phyloP scores from a whole-genome alignment of 1,284 basidiomycete genomes.

The Leccinum pallidistipes region DNA sequence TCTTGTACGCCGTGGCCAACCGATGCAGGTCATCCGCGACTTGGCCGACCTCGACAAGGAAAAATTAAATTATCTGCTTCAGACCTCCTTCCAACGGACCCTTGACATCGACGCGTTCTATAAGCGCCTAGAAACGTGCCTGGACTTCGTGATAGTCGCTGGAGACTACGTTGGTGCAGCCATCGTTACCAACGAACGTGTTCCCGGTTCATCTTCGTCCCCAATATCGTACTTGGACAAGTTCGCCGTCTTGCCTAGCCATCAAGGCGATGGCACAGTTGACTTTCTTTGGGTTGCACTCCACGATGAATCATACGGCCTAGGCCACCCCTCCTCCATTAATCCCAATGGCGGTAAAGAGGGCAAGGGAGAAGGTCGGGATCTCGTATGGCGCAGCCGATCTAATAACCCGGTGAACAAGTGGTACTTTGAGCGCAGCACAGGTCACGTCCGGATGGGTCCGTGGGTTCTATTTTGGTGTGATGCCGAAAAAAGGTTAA shows the following conservation, averaged over 20 bases:
- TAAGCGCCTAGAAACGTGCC: slow-evolving; percentile 65
- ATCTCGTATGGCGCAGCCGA: slow-evolving; percentile 94
- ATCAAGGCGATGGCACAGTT: slow-evolving; percentile 98
- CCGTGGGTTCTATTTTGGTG: slow-evolving; percentile 98
- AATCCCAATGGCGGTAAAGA: slow-evolving; percentile 94
- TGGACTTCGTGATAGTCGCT: slow-evolving; percentile 94
- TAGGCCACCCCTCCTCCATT: slow-evolving; percentile 90
- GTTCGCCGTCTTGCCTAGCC: slow-evolving; percentile 92
- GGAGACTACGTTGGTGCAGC: slow-evolving; percentile 97
- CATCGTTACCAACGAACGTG: slow-evolving; percentile 85
- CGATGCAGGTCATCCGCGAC: slow-evolving; percentile 80
- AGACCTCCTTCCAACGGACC: slow-evolving; percentile 80
- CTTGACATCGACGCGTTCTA: slow-evolving; percentile 82
- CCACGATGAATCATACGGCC: slow-evolving; percentile 97
- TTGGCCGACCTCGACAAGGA: slow-evolving; percentile 65
- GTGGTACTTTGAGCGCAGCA: slow-evolving; percentile 98
- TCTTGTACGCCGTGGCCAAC: slow-evolving; percentile 85
- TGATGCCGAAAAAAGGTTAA: slow-evolving; percentile 86
- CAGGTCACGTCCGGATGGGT: slow-evolving; percentile 84
- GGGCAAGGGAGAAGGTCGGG: slow-evolving; percentile 87
- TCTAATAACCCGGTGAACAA: slow-evolving; percentile 96
- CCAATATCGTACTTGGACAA: slow-evolving; percentile 96
- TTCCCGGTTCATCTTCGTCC: slow-evolving; percentile 34
- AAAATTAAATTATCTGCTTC: slow-evolving; percentile 82
- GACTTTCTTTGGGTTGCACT: slow-evolving; percentile 99